Evolutionary conservation across 495 filamentous ascomycete species (phyloP).

Genomic region (Aspergillus coremiiformis): DNA sequence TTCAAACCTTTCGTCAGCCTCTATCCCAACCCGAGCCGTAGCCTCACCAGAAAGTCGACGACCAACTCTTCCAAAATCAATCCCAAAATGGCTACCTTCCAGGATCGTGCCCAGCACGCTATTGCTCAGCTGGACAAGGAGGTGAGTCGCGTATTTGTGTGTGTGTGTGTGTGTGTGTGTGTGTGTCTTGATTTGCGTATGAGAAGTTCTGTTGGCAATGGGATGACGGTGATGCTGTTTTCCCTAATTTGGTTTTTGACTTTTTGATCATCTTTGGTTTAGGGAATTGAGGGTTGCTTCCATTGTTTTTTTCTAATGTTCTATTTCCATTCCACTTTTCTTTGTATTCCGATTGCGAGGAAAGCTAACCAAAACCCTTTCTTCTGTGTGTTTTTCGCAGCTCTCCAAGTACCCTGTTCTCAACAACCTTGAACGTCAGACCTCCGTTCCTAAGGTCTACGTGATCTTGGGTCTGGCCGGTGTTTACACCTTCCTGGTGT

Average conservation of each 20-base stretch:
- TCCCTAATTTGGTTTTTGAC: neutral
- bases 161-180: slow-evolving; percentile 25
- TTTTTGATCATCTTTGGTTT: neutral
- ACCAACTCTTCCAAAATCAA: slow-evolving; percentile 3
- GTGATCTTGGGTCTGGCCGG: slow-evolving; percentile 75
- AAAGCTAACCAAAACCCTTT: neutral
- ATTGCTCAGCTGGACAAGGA: slow-evolving; percentile 94
- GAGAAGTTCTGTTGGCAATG: neutral
- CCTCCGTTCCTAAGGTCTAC: slow-evolving; percentile 92
- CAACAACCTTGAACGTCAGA: slow-evolving; percentile 95
- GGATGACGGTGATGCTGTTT: neutral
- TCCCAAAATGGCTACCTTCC: slow-evolving; percentile 60
- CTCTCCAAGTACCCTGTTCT: slow-evolving; percentile 93
- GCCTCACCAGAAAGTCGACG: neutral
- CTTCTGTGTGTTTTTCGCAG: slow-evolving; percentile 37
- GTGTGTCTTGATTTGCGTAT: slow-evolving; percentile 14
- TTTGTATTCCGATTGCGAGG: neutral
- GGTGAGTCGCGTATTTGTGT: slow-evolving; percentile 51
- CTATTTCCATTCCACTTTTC: neutral
- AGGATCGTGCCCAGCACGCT: slow-evolving; percentile 84
- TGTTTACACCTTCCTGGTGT: slow-evolving; percentile 95
- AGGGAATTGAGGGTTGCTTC: neutral
- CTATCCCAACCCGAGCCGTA: neutral
- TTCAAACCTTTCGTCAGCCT: neutral
- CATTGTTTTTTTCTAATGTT: neutral